A percentile compares a stretch with the other conserved stretches of the same genome.
These are phyloP conservation scores for Sporobolomyces pararoseus DNA, from an alignment of 768 basidiomycete species.

Conservation along the genomic window DNA sequence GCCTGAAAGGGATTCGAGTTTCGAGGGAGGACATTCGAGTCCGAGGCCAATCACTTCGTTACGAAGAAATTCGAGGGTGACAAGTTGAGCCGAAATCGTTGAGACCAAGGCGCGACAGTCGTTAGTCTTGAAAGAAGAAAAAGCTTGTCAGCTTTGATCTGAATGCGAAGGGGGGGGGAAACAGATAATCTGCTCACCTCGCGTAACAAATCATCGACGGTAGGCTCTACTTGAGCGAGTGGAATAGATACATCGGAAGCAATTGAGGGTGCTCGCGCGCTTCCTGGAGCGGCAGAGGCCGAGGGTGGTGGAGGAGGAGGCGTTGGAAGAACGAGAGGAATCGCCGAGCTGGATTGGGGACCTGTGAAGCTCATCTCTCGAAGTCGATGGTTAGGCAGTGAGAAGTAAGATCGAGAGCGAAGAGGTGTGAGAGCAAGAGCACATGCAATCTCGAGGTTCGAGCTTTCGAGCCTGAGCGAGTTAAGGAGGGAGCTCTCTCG, in stretches of 20 bases:
- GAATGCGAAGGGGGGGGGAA: too few relatives aligned
- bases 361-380: not conserved
- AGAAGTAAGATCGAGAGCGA: not conserved
- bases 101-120: slow-evolving; percentile 14
- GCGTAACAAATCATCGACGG: slow-evolving; percentile 21
- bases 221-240: slow-evolving; percentile 4
- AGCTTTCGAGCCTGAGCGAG: too few relatives aligned
- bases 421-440: too few relatives aligned
- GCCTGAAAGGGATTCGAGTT: not conserved
- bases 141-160: not conserved
- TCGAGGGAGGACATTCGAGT: not conserved
- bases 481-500: not conserved
- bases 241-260: not conserved
- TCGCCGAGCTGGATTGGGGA: not conserved
- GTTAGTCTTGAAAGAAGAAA: not conserved
- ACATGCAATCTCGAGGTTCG: too few relatives aligned
- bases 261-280: not conserved
- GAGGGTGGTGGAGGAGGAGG: not conserved
- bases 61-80: not conserved
- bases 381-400: not conserved
- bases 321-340: not conserved
- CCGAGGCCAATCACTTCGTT: slow-evolving; percentile 8
- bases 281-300: not conserved
- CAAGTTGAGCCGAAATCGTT: not conserved
- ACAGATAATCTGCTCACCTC: too few relatives aligned